Base-by-base conservation (phyloP, 768 basidiomycete genomes). In the Amanita jacksonii region DNA sequence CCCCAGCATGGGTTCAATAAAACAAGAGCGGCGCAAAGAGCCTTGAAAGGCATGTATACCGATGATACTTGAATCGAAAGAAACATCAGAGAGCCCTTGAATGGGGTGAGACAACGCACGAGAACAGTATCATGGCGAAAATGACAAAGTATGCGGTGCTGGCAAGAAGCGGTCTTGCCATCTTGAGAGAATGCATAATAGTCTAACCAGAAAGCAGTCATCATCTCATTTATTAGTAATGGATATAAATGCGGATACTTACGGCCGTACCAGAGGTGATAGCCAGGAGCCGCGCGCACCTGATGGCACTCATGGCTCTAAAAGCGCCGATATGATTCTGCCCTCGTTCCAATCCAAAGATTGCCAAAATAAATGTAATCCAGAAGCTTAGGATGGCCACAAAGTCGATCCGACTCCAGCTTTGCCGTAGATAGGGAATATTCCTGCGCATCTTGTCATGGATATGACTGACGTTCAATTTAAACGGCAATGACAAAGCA, bases 11-110 rank as follows among this genome's bases (percentile, higher is more conserved):
- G 81, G 69, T 13, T 59, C 52, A 31, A 86, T 64, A 37, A 71
- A 65, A 52, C 85, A 87, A 1, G 68, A 70, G 6, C 85, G 74
- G 13, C 80, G 69, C 32, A 86, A 68, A 1, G 89, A 92, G 1
- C 90, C 91, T 46, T 82, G 79, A 69, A 99, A 99, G 0, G 87
- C 77, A 53, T 97, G 90, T 1, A 96, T 76, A n/a, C 94, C 93
- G 46, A 96, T 85, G 55, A 97, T 85, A 3, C 88, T 86, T n/a
- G n/a, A 49, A 1, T 30, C 38, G 20, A 22, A 22, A n/a, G 8
- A 40, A 16, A 30, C 20, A 44, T n/a, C 15, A 38, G 43, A 19
- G 6, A 13, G 18, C 16, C 13, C 38, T 4, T 9, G 8, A 35
- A 28, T 38, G 41, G 37, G 38, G 30, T 8, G 38, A 24, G 41